phyloP scores from a whole-genome alignment of 306 rosid genomes.

The Trifolium subterraneum region DNA sequence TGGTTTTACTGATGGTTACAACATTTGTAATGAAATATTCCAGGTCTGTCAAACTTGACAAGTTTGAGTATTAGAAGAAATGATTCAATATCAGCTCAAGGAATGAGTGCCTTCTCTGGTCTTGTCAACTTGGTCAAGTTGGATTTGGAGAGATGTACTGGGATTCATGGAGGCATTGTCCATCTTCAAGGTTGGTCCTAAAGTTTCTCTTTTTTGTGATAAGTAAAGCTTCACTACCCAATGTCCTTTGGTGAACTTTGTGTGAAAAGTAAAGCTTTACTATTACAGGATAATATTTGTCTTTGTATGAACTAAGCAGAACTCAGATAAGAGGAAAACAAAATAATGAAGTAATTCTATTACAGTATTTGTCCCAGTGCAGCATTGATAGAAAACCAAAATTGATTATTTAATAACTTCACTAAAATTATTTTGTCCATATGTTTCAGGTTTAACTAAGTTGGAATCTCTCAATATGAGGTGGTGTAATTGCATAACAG shows the following conservation, averaged over 20 bases:
- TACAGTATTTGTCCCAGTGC: slow-evolving; percentile 1
- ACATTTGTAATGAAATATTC: slow-evolving; percentile 39
- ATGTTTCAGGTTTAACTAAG: slow-evolving; percentile 68
- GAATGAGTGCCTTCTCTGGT: slow-evolving; percentile 72
- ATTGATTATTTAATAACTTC: slow-evolving; percentile 28
- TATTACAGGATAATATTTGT: neutral
- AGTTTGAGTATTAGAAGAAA: slow-evolving; percentile 88
- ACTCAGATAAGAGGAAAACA: neutral
- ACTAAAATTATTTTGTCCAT: slow-evolving; percentile 28
- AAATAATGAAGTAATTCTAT: slow-evolving; percentile 25
- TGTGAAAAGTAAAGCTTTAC: slow-evolving; percentile 12
- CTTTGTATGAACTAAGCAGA: slow-evolving; percentile 2
- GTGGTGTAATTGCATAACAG: slow-evolving; percentile 91
- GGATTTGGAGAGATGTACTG: slow-evolving; percentile 95
- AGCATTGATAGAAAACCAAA: slow-evolving; percentile 19
- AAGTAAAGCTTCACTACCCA: neutral
- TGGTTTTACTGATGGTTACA: slow-evolving; percentile 26
- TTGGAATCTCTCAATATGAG: slow-evolving; percentile 92
- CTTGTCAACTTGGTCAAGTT: slow-evolving; percentile 77
- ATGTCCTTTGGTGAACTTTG: slow-evolving; percentile 23
- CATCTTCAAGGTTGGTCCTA: slow-evolving; percentile 73
- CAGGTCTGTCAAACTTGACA: slow-evolving; percentile 85
- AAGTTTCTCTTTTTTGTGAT: slow-evolving; percentile 31
- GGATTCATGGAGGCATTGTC: slow-evolving; percentile 86
- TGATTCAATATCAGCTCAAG: slow-evolving; percentile 77